Base-by-base conservation (phyloP, 176 grass and related monocot genomes). In the Bromus sterilis region DNA sequence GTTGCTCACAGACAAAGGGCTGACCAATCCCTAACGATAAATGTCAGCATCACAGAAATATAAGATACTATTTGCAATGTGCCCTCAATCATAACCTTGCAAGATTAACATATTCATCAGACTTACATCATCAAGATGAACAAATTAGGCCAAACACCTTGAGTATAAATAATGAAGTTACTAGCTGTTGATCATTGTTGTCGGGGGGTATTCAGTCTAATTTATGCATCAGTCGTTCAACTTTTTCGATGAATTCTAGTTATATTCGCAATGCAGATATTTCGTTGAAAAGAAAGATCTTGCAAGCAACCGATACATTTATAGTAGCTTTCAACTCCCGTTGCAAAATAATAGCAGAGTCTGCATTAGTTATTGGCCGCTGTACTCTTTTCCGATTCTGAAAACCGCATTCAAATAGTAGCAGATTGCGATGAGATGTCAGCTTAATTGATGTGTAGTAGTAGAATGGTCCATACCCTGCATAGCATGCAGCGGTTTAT, bases 381-480 rank as follows among this genome's bases (percentile, higher is more conserved):
- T 69, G 16, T 12, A 58, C 18, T 0, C 25, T 70, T 81, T 58
- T 81, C 35, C 35, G 39, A 49, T 55, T 66, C 23, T 65, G 31
- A 55, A 66, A 66, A 55, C 43, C 55, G 21, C 11, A 9, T 28
- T 65, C 30, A 33, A 30, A 28, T 6, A 55, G 58, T 6, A 55
- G 58, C 31, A 53, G 42, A 81, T 43, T 32, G 20, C 11, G 67
- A 33, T 32, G 23, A 59, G 36, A 10, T 10, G 53, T 32, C 26
- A 16, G 51, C 66, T 24, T 80, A 74, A 31, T 23, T 63, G 37
- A 64, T 33, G n/a, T n/a, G n/a, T n/a, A 63, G 15, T 43, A 56
- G 26, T 41, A 71, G 37, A 24, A 40, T 82, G 79, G 71, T 59
- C 85, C 71, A 85, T 49, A 26, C 49, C 26, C 25, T 33, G 18